phyloP scores from a whole-genome alignment of 73 alveolate genomes.

The Durusdinium trenchii region DNA sequence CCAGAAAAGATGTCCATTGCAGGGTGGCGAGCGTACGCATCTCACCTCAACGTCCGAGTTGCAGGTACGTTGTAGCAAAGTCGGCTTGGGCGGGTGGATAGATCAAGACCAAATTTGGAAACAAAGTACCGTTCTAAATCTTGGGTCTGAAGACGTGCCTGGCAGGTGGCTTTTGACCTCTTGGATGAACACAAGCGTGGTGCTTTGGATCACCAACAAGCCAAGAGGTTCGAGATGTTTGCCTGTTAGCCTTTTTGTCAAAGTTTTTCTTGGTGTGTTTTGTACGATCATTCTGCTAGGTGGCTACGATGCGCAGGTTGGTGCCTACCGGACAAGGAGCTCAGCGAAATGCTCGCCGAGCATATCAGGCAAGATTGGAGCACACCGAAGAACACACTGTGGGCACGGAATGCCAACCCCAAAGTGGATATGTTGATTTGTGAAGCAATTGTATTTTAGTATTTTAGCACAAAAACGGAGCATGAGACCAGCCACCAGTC shows the following conservation, averaged over 20 bases:
- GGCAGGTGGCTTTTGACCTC: constrained; percentile 45
- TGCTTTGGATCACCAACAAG: constrained; percentile 51
- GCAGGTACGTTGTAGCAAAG: not conserved
- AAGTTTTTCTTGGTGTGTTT: not conserved
- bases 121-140: not conserved
- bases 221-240: not conserved
- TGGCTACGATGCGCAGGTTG: constrained; percentile 54
- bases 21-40: constrained; percentile 8
- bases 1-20: no score
- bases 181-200: constrained; percentile 50
- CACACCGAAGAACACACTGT: not conserved
- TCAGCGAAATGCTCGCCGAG: constrained; percentile 28
- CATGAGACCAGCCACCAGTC: not conserved
- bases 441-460: not conserved
- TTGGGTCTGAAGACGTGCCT: not conserved
- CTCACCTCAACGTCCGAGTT: constrained; percentile 20
- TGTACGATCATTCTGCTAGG: not conserved
- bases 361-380: not conserved
- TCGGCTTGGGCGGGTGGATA: not conserved
- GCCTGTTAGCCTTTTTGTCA: not conserved
- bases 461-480: not conserved
- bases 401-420: not conserved
- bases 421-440: not conserved
- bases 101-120: not conserved
- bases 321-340: constrained; percentile 24